phyloP scores from a whole-genome alignment of 169 alveolate species.

The Plasmodium malariae region DNA sequence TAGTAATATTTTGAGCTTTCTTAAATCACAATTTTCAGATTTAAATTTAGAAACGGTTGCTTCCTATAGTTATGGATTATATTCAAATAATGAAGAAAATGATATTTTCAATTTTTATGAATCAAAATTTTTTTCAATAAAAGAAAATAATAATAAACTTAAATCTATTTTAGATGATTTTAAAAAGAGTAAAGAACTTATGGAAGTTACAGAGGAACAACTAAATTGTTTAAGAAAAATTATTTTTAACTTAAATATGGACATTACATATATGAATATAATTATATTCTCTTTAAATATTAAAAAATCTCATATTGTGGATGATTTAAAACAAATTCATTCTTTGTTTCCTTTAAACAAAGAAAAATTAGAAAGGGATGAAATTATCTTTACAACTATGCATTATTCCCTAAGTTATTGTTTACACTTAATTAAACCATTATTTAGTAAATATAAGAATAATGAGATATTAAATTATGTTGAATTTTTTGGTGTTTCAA shows the following conservation, averaged over 20 bases:
- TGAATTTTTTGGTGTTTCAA: neutral
- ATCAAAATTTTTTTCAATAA: neutral
- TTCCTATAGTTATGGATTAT: neutral
- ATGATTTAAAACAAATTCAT: neutral
- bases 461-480: neutral
- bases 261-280: no score
- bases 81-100: neutral
- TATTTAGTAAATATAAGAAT: neutral
- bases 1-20: neutral
- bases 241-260: no score
- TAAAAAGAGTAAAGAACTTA: neutral
- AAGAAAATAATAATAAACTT: slow-evolving; percentile 8
- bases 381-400: neutral
- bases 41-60: neutral
- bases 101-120: slow-evolving; percentile 18
- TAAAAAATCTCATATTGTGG: no score
- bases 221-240: neutral
- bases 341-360: neutral
- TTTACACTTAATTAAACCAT: slow-evolving; percentile 23
- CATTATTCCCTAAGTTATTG: slow-evolving; percentile 11
- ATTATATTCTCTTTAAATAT: no score
- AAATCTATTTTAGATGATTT: neutral
- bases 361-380: slow-evolving; percentile 6
- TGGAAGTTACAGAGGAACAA: neutral
- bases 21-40: neutral